Base-by-base conservation (phyloP, 2,329 filamentous ascomycete species). In the Phaeosphaeriaceae sp. region DNA sequence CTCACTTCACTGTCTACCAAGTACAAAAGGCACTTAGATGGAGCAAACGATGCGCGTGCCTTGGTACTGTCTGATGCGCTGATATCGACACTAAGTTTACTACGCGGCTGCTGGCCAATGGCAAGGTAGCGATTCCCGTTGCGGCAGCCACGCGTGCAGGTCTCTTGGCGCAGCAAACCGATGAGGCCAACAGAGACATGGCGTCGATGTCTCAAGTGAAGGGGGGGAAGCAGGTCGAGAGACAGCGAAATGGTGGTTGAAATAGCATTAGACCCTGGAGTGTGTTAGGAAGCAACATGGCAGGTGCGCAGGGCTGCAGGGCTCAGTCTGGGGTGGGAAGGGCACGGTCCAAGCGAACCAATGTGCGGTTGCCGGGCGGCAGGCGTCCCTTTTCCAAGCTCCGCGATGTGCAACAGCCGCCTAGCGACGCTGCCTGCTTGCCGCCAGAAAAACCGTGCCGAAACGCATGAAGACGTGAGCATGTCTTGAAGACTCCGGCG, bases 311-410 rank as follows among this genome's bases (percentile, higher is more conserved):
- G 46, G 53, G 53, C 53, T 55, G 53, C 46, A 47, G 44, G 42
- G 47, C 46, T 49, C 53, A 42, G 30, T 50, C 53, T 49, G 44
- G 52, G 52, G 52, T 42, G 52, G 19, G 46, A 24, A 49, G 43
- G 53, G 53, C 53, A 55, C 53, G 53, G 46, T n/a, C 53, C 53
- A 55, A 55, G 53, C 53, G 53, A 55, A 22, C 53, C 53, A 55
- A 55, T 55, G 46, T 40, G 35, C 35, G 43, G 52, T 54, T 54
- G 43, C 28, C 44, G 24, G 52, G 52, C 52, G 52, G 52, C 35
- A 40, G 35, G 35, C 35, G 35, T 44, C 48, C 44, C 44, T 46
- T 54, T 48, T 47, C 47, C 53, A 55, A 54, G 48, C 19, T 21
- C 42, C 42, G 28, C 30, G 32, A 40, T 40, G 35, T 17, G 35